Evolutionary conservation across 2,329 filamentous ascomycete species (phyloP).

Genomic region (Cytospora chrysosperma): DNA sequence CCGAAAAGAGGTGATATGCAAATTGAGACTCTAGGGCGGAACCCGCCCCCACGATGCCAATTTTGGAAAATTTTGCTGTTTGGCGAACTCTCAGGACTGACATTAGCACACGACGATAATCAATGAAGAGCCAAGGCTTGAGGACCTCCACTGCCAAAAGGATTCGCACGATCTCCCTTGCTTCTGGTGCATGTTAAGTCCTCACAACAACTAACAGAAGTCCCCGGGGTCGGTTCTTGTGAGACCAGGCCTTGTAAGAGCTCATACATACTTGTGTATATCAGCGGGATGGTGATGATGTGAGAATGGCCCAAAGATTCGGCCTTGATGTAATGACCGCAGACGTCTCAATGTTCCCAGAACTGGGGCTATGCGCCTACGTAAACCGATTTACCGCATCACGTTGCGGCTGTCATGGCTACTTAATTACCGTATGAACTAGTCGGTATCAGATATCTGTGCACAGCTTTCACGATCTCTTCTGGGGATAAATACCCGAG

Average conservation of each 20-base stretch:
- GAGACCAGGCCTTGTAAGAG: neutral
- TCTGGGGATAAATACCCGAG: neutral
- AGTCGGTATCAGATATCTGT: neutral
- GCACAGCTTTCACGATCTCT: neutral
- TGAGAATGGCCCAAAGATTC: neutral
- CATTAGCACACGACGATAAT: neutral
- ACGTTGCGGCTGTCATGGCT: neutral
- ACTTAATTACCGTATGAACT: neutral
- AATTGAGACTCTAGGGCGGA: neutral
- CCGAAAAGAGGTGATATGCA: neutral
- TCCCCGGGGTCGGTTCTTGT: neutral
- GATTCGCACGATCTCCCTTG: neutral
- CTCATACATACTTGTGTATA: neutral
- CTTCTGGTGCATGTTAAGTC: neutral
- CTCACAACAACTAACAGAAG: neutral
- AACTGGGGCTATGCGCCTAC: no score
- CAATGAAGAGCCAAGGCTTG: neutral
- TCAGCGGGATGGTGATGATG: neutral
- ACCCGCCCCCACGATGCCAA: neutral
- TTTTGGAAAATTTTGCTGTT: neutral
- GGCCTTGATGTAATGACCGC: neutral
- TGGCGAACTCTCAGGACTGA: neutral
- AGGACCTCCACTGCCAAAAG: neutral
- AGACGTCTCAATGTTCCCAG: no score
- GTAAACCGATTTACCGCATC: no score